Percentiles rank a stretch among this genome's conserved stretches.
Evolutionary conservation across 805 yeast species (phyloP).

Genomic region (Yamadazyma takamatsuzukensis): DNA sequence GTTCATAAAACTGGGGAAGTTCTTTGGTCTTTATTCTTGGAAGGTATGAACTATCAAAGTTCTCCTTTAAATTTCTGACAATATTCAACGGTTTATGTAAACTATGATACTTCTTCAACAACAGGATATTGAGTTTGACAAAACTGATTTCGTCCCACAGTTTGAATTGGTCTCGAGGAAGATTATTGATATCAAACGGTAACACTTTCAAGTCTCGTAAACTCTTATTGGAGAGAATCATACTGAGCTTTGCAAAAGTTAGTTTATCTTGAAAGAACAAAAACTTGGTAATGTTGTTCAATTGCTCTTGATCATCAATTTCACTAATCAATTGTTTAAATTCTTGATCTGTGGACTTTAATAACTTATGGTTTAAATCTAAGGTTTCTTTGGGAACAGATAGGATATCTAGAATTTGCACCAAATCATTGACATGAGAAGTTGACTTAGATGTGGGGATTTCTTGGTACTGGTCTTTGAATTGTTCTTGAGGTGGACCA

Average conservation of each 20-base stretch:
- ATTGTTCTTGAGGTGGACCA: conserved; percentile 31
- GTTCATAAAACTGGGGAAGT: conserved; percentile 35
- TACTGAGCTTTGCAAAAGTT: conserved; percentile 21
- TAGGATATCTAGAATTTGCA: conserved; percentile 3
- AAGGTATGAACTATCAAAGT: conserved; percentile 21
- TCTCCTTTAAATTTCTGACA: conserved; percentile 24
- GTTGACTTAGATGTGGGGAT: background rate
- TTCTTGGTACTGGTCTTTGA: conserved; percentile 5
- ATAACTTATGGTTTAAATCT: background rate
- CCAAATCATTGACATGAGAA: conserved; percentile 1
- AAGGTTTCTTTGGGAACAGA: conserved; percentile 2
- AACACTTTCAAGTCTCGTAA: conserved; percentile 16
- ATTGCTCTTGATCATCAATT: conserved; percentile 1
- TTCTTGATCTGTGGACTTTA: conserved; percentile 3
- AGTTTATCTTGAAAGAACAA: conserved; percentile 25
- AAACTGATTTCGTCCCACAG: conserved; percentile 19
- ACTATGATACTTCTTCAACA: conserved; percentile 35
- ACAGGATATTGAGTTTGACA: conserved; percentile 26
- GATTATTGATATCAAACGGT: conserved; percentile 14
- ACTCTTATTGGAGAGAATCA: conserved; percentile 24
- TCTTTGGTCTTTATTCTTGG: conserved; percentile 19
- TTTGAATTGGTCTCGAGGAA: conserved; percentile 7
- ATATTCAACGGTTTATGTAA: conserved; percentile 29
- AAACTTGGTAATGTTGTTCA: conserved; percentile 11
- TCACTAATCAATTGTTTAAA: conserved; percentile 1